phyloP scores from a whole-genome alignment of 495 filamentous ascomycete species.

The Tuber magnatum region DNA sequence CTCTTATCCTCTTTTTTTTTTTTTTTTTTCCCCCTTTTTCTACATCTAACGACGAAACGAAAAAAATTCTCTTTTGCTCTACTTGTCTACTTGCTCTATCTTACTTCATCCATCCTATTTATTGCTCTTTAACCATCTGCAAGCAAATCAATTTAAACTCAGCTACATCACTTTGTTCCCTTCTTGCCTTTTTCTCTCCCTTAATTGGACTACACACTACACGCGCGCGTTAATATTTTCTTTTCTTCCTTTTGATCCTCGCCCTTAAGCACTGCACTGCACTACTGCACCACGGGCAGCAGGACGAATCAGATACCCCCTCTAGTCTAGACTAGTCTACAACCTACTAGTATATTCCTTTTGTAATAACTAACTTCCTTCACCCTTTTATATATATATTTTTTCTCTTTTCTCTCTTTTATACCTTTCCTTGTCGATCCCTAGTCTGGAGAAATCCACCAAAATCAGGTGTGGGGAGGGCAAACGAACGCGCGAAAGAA shows the following conservation, averaged over 20 bases:
- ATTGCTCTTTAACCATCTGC: slow-evolving; percentile 11
- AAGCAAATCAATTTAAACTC: background rate
- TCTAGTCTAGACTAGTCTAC: slow-evolving; percentile 3
- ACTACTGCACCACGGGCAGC: background rate
- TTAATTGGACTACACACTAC: background rate
- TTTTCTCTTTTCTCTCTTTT: background rate
- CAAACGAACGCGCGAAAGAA: background rate
- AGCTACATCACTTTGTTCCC: background rate
- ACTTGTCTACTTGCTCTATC: slow-evolving; percentile 29
- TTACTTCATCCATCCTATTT: slow-evolving; percentile 26
- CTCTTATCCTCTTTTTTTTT: background rate
- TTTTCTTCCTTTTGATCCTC: background rate
- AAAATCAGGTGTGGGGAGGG: background rate
- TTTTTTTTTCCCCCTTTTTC: background rate
- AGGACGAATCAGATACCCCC: background rate
- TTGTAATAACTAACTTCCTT: slow-evolving; percentile 7
- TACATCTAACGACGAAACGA: slow-evolving; percentile 38
- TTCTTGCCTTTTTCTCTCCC: background rate
- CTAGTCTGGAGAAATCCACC: background rate
- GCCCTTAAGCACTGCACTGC: background rate
- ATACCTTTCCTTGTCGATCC: background rate
- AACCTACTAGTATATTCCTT: slow-evolving; percentile 3
- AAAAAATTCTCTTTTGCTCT: slow-evolving; percentile 32
- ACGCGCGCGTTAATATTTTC: slow-evolving; percentile 4
- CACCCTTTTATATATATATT: background rate